Percentiles rank a stretch among this genome's conserved stretches.
phyloP scores from a whole-genome alignment of 2,329 filamentous ascomycete genomes.

The Aschersonia sp. region DNA sequence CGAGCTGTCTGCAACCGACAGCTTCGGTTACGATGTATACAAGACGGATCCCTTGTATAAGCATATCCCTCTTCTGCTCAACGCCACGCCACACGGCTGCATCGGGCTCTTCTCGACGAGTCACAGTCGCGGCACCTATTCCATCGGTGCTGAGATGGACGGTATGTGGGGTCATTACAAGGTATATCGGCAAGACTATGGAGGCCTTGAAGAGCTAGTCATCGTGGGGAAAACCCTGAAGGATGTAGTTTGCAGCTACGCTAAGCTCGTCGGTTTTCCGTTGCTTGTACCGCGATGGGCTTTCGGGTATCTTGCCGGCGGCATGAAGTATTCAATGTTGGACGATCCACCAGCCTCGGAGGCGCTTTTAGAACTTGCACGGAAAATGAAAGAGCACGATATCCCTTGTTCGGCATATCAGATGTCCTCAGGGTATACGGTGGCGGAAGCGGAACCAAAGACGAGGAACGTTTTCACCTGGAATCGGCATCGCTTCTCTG shows the following conservation, averaged over 20 bases:
- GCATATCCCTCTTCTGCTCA: slow-evolving; percentile 59
- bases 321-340: slow-evolving; percentile 37
- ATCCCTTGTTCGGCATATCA: slow-evolving; percentile 60
- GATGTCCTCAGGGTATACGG: slow-evolving; percentile 59
- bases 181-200: slow-evolving; percentile 57
- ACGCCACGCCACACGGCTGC: slow-evolving; percentile 47
- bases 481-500: slow-evolving; percentile 56
- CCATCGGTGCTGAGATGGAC: slow-evolving; percentile 58
- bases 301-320: slow-evolving; percentile 58
- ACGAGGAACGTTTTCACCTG: slow-evolving; percentile 32
- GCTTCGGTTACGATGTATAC: slow-evolving; percentile 59
- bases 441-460: slow-evolving; percentile 51
- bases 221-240: slow-evolving; percentile 51
- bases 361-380: slow-evolving; percentile 44
- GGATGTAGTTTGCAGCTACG: slow-evolving; percentile 52
- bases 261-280: slow-evolving; percentile 53
- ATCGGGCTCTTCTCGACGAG: slow-evolving; percentile 55
- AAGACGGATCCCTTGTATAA: slow-evolving; percentile 62
- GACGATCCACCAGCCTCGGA: slow-evolving; percentile 39
- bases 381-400: slow-evolving; percentile 45
- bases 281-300: slow-evolving; percentile 56
- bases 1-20: slow-evolving; percentile 48
- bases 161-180: slow-evolving; percentile 65
- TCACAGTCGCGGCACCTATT: slow-evolving; percentile 49
- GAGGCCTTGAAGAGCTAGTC: slow-evolving; percentile 57